Base-by-base conservation (phyloP, 768 basidiomycete genomes). In the Obba rivulosa region DNA sequence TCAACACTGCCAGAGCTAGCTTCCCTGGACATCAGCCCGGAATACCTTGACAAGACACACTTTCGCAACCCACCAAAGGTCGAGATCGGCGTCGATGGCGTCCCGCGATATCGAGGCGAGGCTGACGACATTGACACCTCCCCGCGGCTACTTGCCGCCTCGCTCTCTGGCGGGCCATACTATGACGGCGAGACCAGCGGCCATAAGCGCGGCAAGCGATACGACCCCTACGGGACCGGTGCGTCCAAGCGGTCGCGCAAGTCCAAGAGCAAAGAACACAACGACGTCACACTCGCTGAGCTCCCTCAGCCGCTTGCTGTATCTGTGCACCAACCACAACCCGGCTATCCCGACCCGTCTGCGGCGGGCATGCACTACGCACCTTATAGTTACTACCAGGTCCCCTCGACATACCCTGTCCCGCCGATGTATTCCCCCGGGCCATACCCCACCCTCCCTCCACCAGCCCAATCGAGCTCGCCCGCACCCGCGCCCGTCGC, bases 61-160 rank as follows among this genome's bases (percentile, higher is more conserved):
- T 98, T 97, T 54, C 81, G 94, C 31, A 84, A 88, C 59, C 90
- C 92, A 3, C 92, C 92, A 25, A 81, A 89, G 66, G 85, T 93
- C 41, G 91, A 94, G 58, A 71, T 88, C 21, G 92, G 87, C 39
- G 73, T 79, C 4, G 92, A 95, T 63, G 93, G 93, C 43, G 59
- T 86, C 14, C 82, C 83, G 23, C 76, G 86, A 28, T 96, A 94
- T 64, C 77, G 85, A 38, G 88, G 88, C 39, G 88, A 90, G 59
- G 85, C 87, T 21, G 87, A 90, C 62, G 88, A 90, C 24, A 54
- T 62, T 16, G 67, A 69, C 34, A 57, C 59, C 4, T 67, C 67
- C 0, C 66, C 67, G 1, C 59, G 56, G 11, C 54, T 66, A 5
- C 46, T 65, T 18, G 52, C 62, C 17, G 46, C 62, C 3, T 57